Conservation (phyloP, 2,329 filamentous ascomycete genomes). For the Paramyrothecium roridum region DNA sequence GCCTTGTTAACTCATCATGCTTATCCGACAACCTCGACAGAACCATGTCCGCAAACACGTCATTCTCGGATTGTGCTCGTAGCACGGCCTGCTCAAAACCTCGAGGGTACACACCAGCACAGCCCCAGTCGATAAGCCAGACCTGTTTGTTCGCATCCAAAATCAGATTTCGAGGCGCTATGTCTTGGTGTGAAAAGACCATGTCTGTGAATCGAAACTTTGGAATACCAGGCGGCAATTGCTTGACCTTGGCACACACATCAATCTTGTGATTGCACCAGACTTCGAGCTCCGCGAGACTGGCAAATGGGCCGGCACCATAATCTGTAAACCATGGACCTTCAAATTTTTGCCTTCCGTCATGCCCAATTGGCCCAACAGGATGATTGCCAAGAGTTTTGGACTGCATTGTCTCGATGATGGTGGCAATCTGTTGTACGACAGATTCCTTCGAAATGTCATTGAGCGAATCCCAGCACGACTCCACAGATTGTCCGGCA, state of each 20-base stretch:
- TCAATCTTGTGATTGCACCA: slow-evolving; percentile 5
- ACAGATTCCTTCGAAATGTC: not conserved
- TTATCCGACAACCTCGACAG: not conserved
- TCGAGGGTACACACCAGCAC: slow-evolving; percentile 2
- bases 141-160: slow-evolving; percentile 2
- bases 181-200: slow-evolving; percentile 4
- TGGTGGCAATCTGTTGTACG: not conserved
- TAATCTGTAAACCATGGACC: slow-evolving; percentile 5
- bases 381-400: not conserved
- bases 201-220: slow-evolving; percentile 1
- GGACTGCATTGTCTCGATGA: slow-evolving; percentile 3
- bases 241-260: not conserved
- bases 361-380: not conserved
- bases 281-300: slow-evolving; percentile 1
- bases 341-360: not conserved
- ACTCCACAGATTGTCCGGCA: not conserved
- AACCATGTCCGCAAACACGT: slow-evolving; percentile 3
- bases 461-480: slow-evolving; percentile 1
- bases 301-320: slow-evolving; percentile 2
- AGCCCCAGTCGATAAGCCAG: slow-evolving; percentile 5
- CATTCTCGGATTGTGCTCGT: slow-evolving; percentile 1
- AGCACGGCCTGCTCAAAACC: slow-evolving; percentile 3
- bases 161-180: slow-evolving; percentile 3
- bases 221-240: not conserved
- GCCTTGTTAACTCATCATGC: not conserved